Percentiles rank a stretch among this genome's conserved stretches.
Conservation (phyloP, 257 asterid genomes). For the Nicotiana tabacum region DNA sequence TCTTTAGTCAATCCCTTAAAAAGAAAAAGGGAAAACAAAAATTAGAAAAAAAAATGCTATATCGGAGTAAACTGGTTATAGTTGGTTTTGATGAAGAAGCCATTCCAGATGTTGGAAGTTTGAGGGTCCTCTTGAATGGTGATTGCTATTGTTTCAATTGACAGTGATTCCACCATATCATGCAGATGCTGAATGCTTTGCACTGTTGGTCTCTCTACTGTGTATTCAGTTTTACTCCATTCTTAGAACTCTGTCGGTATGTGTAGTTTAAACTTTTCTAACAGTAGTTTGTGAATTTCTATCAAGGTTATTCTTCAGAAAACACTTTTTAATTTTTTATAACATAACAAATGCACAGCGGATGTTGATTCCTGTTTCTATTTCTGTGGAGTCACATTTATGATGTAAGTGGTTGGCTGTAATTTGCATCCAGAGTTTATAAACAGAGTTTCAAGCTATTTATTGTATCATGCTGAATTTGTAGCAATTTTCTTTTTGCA, state of each 20-base stretch:
- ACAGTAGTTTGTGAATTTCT: background rate
- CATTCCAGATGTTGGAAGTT: background rate
- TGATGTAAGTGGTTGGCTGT: background rate
- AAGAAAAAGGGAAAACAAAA: background rate
- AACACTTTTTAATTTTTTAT: background rate
- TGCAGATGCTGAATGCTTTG: background rate
- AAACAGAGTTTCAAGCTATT: background rate
- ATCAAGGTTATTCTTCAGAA: background rate
- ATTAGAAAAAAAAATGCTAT: background rate
- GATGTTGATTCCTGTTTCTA: background rate
- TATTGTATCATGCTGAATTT: constrained; percentile 10
- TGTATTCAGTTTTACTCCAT: background rate
- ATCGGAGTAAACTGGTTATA: background rate
- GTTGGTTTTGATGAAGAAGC: background rate
- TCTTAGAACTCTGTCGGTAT: background rate
- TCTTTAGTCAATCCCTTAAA: background rate
- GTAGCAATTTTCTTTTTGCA: constrained; percentile 23
- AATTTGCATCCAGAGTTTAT: background rate
- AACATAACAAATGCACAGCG: background rate
- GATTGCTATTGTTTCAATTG: background rate
- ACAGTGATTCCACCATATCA: background rate
- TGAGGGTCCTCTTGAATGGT: constrained; percentile 2
- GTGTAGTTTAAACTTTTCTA: background rate
- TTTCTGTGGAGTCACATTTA: background rate
- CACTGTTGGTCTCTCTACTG: background rate